Evolutionary conservation across 495 filamentous ascomycete genomes (phyloP).

Genomic region (Alectoria sarmentosa): DNA sequence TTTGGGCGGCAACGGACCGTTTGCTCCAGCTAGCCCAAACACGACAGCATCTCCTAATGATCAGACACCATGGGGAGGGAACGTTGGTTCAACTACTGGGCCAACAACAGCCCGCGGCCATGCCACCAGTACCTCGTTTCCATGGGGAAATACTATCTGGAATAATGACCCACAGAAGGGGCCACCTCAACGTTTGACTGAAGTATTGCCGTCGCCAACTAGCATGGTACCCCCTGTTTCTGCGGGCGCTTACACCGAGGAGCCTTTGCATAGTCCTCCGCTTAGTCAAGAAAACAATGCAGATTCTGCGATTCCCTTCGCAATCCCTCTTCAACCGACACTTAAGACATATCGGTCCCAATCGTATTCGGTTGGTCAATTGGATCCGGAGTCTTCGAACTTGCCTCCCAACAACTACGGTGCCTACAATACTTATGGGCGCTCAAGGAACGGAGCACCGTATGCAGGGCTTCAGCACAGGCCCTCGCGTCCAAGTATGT

Average conservation of each 20-base stretch:
- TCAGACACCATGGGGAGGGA: slow-evolving; percentile 57
- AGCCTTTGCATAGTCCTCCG: slow-evolving; percentile 50
- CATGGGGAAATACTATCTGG: slow-evolving; percentile 75
- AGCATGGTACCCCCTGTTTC: slow-evolving; percentile 50
- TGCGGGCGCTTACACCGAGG: slow-evolving; percentile 34
- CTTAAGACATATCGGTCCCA: slow-evolving; percentile 91
- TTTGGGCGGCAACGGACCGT: slow-evolving; percentile 43
- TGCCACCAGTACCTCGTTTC: slow-evolving; percentile 49
- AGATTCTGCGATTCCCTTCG: slow-evolving; percentile 68
- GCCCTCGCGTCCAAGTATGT: slow-evolving; percentile 76
- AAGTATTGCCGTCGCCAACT: slow-evolving; percentile 72
- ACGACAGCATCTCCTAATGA: slow-evolving; percentile 68
- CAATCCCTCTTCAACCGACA: slow-evolving; percentile 84
- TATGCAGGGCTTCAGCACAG: slow-evolving; percentile 68
- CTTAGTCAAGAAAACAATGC: slow-evolving; percentile 44
- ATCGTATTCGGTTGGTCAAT: slow-evolving; percentile 93
- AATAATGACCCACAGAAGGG: slow-evolving; percentile 67
- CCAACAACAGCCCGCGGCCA: slow-evolving; percentile 54
- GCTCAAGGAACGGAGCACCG: slow-evolving; percentile 48
- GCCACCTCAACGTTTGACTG: slow-evolving; percentile 62
- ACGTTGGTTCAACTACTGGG: slow-evolving; percentile 39
- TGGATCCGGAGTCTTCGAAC: slow-evolving; percentile 58
- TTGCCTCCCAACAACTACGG: slow-evolving; percentile 41
- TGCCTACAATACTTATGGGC: slow-evolving; percentile 35
- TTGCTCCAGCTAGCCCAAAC: slow-evolving; percentile 70